A percentile compares a stretch with the other conserved stretches of the same genome.
These are phyloP conservation scores for Rhodofomes roseus DNA, from an alignment of 1,284 basidiomycete species.

Conservation along the genomic window DNA sequence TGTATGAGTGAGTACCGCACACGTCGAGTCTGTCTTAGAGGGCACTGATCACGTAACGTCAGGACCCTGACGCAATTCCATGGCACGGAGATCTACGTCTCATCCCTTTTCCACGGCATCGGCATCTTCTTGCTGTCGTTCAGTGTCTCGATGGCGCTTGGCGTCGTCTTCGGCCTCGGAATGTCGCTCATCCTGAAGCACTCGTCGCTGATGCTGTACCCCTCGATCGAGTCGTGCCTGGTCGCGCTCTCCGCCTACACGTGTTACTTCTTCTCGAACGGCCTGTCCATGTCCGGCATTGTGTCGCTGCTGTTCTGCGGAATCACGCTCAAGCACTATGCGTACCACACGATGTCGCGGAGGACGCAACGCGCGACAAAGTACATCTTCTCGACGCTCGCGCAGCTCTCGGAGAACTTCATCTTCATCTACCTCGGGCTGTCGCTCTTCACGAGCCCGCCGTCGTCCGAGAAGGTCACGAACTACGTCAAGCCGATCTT, in stretches of 20 bases:
- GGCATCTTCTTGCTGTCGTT: conserved; percentile 97
- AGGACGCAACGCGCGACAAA: conserved; percentile 95
- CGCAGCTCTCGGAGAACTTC: conserved; percentile 96
- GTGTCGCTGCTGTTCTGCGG: conserved; percentile 98
- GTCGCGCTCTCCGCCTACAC: conserved; percentile 95
- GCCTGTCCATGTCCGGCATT: conserved; percentile 93
- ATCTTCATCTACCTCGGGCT: conserved; percentile 99
- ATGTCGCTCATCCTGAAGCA: conserved; percentile 96
- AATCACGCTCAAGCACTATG: conserved; percentile 99
- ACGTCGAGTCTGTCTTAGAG: background rate
- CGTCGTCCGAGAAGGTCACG: conserved; percentile 67
- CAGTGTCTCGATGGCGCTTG: conserved; percentile 90
- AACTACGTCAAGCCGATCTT: conserved; percentile 95
- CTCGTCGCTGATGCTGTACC: conserved; percentile 83
- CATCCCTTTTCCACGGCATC: conserved; percentile 90
- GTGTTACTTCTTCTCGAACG: conserved; percentile 98
- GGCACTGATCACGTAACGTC: background rate
- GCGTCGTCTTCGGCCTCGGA: conserved; percentile 86
- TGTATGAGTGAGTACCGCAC: conserved; percentile 91
- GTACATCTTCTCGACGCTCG: conserved; percentile 90
- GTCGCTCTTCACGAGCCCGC: conserved; percentile 86
- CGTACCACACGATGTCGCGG: conserved; percentile 97
- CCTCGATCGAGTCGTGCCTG: conserved; percentile 91
- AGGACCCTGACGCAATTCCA: conserved; percentile 93
- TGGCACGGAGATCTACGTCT: conserved; percentile 83